Percentiles rank a stretch among this genome's conserved stretches.
Conservation (phyloP, 1,284 basidiomycete species). For the Ustilago curta region DNA sequence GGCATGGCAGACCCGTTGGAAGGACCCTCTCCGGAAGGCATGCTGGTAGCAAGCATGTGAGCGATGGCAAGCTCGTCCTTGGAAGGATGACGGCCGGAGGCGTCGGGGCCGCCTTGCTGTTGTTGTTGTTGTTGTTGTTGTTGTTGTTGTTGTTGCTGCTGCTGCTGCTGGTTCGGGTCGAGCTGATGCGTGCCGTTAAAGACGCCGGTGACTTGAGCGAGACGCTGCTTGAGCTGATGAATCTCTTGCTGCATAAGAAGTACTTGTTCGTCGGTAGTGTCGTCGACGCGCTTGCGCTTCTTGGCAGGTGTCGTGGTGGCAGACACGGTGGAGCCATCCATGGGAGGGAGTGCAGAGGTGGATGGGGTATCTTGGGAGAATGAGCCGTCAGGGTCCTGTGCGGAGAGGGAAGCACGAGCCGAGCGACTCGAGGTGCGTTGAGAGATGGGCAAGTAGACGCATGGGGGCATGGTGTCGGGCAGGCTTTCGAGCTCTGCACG, state of each 20-base stretch:
- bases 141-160: slow-evolving; percentile 15
- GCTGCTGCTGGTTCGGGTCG: slow-evolving; percentile 18
- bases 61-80: slow-evolving; percentile 61
- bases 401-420: slow-evolving; percentile 28
- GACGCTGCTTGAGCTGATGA: slow-evolving; percentile 44
- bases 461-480: slow-evolving; percentile 52
- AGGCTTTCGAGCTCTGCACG: slow-evolving; percentile 46
- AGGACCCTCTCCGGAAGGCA: slow-evolving; percentile 56
- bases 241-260: slow-evolving; percentile 46
- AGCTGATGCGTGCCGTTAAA: slow-evolving; percentile 32
- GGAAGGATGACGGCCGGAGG: slow-evolving; percentile 40
- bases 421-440: slow-evolving; percentile 43
- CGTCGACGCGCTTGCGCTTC: slow-evolving; percentile 51
- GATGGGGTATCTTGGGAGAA: slow-evolving; percentile 27
- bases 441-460: slow-evolving; percentile 51
- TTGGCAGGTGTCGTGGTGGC: slow-evolving; percentile 21
- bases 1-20: slow-evolving; percentile 27
- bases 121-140: slow-evolving; percentile 5
- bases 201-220: slow-evolving; percentile 47
- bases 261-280: slow-evolving; percentile 35
- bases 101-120: slow-evolving; percentile 31
- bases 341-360: slow-evolving; percentile 23
- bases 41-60: slow-evolving; percentile 59
- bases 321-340: slow-evolving; percentile 43
- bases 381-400: slow-evolving; percentile 26